Percentiles rank a stretch among this genome's conserved stretches.
Conservation (phyloP, 2,329 filamentous ascomycete species). For the Exserohilum turcica region DNA sequence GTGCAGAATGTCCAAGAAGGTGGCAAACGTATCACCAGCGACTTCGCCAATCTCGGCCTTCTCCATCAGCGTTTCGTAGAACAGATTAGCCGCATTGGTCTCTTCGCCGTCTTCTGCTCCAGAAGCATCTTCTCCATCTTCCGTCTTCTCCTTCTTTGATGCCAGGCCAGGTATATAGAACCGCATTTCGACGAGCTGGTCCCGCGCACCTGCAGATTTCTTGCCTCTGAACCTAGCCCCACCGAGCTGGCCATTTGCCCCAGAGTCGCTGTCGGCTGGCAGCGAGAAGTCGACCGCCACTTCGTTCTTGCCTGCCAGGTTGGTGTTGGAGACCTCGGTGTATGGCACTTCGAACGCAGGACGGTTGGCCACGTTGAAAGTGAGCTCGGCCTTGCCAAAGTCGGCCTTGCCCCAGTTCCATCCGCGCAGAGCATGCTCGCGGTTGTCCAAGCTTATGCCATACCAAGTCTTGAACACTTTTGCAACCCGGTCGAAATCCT, state of each 20-base stretch:
- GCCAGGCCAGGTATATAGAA: slow-evolving; percentile 95
- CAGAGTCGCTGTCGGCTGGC: slow-evolving; percentile 72
- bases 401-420: slow-evolving; percentile 99
- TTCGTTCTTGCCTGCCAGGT: slow-evolving; percentile 95
- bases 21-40: slow-evolving; percentile 97
- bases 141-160: slow-evolving; percentile 70
- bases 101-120: slow-evolving; percentile 70
- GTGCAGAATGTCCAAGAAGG: slow-evolving; percentile 94
- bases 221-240: slow-evolving; percentile 78
- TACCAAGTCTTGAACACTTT: slow-evolving; percentile 99
- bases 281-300: slow-evolving; percentile 93
- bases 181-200: slow-evolving; percentile 97
- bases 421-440: slow-evolving; percentile 90
- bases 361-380: slow-evolving; percentile 95
- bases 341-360: slow-evolving; percentile 97
- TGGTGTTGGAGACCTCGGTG: slow-evolving; percentile 96
- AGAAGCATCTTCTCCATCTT: slow-evolving; percentile 67
- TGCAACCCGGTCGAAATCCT: slow-evolving; percentile 87
- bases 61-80: slow-evolving; percentile 97
- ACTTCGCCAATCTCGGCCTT: slow-evolving; percentile 99
- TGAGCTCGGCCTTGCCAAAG: slow-evolving; percentile 90
- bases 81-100: slow-evolving; percentile 94
- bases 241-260: slow-evolving; percentile 73
- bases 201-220: slow-evolving; percentile 85
- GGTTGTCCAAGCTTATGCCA: slow-evolving; percentile 86